These are phyloP conservation scores for Wilcoxina mikolae DNA, from an alignment of 495 filamentous ascomycete genomes.

Conservation along the genomic window DNA sequence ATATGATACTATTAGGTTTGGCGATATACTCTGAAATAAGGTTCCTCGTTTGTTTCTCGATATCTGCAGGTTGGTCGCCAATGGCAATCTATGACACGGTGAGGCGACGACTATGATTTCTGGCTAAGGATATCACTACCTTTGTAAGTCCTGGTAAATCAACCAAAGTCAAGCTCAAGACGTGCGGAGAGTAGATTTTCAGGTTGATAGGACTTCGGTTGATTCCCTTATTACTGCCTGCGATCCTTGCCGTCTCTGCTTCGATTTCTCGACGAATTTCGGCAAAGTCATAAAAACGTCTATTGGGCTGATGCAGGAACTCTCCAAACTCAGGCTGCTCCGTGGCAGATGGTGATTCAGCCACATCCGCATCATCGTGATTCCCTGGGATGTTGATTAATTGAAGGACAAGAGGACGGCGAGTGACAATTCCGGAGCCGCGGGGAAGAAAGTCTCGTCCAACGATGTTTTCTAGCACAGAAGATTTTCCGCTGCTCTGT, in stretches of 20 bases:
- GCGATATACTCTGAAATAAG: slow-evolving; percentile 97
- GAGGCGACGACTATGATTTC: not conserved
- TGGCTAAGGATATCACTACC: slow-evolving; percentile 35
- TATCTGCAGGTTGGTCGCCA: slow-evolving; percentile 93
- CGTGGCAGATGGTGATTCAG: slow-evolving; percentile 37
- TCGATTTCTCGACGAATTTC: slow-evolving; percentile 95
- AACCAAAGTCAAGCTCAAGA: slow-evolving; percentile 89
- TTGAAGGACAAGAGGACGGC: slow-evolving; percentile 86
- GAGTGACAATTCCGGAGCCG: slow-evolving; percentile 90
- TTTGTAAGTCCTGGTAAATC: slow-evolving; percentile 95
- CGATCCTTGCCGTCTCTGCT: slow-evolving; percentile 86
- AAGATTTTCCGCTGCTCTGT: slow-evolving; percentile 98
- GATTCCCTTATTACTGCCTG: slow-evolving; percentile 96
- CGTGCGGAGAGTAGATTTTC: slow-evolving; percentile 96
- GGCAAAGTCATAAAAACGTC: slow-evolving; percentile 80
- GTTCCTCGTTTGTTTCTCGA: slow-evolving; percentile 95
- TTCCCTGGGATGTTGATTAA: slow-evolving; percentile 87
- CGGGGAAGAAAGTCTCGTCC: slow-evolving; percentile 93
- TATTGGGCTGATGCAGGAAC: slow-evolving; percentile 83
- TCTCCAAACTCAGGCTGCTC: slow-evolving; percentile 76
- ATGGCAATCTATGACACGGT: slow-evolving; percentile 55
- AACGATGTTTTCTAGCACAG: slow-evolving; percentile 96
- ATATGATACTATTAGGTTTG: slow-evolving; percentile 91
- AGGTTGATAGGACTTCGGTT: slow-evolving; percentile 95
- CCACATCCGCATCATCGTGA: not conserved